Base-by-base conservation (phyloP, 495 filamentous ascomycete species). In the Polyplosphaeria fusca region DNA sequence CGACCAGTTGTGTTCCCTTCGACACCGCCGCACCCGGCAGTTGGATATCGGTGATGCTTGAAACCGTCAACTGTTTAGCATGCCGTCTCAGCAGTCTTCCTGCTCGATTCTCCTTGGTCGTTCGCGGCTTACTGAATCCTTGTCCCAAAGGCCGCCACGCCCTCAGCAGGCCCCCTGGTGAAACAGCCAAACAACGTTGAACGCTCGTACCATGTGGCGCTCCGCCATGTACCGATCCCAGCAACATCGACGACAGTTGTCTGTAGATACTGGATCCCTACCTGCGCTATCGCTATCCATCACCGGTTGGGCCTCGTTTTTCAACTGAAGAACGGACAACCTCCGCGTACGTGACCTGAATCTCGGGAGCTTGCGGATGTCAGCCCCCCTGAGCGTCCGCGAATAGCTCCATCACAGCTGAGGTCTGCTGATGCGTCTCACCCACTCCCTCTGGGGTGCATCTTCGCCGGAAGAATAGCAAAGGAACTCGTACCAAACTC, bases 51-150 rank as follows among this genome's bases (percentile, higher is more conserved):
- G 16, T 30, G 30, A 18, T 26, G 18, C 48, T 37, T 41, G 48
- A 52, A 52, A 52, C 48, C 7, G 20, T 23, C 20, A 52, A 26
- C 32, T 12, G 48, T 52, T 52, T 52, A 2, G 32, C 32, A 22
- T 5, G 5, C 7, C 12, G 20, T 25, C 20, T 24, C 11, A 23
- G 3, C 22, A 9, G 20, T 25, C 16, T 46, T 22, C 3, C 42
- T 19, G 5, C 23, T 23, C 42, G 42, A 20, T 46, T 22, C 42
- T 46, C 30, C 14, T 9, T 46, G 42, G 42, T 46, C 42, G 4
- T 23, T n/a, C 11, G 7, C 18, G 22, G 7, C 30, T 35, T 35
- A 35, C 14, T 35, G 30, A 7, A 35, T 35, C 30, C 30, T 35
- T 35, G 30, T 14, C 14, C 14, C 7, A 7, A 35, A 35, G 30